Evolutionary conservation across 495 filamentous ascomycete genomes (phyloP).

Genomic region (Jackrogersella minutella): DNA sequence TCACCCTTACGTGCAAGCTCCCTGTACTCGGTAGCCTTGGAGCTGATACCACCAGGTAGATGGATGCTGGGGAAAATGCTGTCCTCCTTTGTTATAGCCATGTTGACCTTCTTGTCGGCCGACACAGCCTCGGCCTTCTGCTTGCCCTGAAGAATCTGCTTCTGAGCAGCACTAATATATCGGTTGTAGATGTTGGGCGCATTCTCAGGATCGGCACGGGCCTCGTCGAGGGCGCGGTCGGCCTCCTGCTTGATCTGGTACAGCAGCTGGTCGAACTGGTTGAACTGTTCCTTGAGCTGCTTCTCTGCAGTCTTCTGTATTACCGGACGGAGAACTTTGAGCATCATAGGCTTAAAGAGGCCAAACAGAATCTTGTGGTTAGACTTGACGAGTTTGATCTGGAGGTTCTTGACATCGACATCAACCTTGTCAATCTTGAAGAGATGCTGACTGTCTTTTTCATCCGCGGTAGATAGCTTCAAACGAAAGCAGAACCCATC

Average conservation of each 20-base stretch:
- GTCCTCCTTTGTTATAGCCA: slow-evolving; percentile 87
- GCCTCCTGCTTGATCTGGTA: slow-evolving; percentile 85
- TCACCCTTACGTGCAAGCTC: slow-evolving; percentile 87
- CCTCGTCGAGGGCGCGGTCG: slow-evolving; percentile 71
- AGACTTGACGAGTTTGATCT: slow-evolving; percentile 91
- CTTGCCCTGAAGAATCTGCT: slow-evolving; percentile 75
- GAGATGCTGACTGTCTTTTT: slow-evolving; percentile 78
- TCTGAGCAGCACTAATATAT: slow-evolving; percentile 79
- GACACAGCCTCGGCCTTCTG: slow-evolving; percentile 68
- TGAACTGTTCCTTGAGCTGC: slow-evolving; percentile 80
- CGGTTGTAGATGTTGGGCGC: slow-evolving; percentile 85
- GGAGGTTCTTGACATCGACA: slow-evolving; percentile 83
- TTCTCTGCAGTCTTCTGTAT: slow-evolving; percentile 89
- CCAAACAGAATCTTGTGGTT: slow-evolving; percentile 91
- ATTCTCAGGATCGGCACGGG: slow-evolving; percentile 75
- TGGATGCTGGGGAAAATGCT: slow-evolving; percentile 89
- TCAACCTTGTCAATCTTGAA: slow-evolving; percentile 93
- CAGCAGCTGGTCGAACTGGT: slow-evolving; percentile 71
- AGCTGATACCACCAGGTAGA: slow-evolving; percentile 88
- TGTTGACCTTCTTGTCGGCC: slow-evolving; percentile 82
- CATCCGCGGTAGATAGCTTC: slow-evolving; percentile 81
- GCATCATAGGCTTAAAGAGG: slow-evolving; percentile 86
- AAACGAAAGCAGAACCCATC: slow-evolving; percentile 92
- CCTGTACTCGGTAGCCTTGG: slow-evolving; percentile 94
- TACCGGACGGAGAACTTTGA: slow-evolving; percentile 82